A percentile compares a stretch with the other conserved stretches of the same genome.
phyloP scores from a whole-genome alignment of 2,329 filamentous ascomycete genomes.

The Fusarium aywerte region DNA sequence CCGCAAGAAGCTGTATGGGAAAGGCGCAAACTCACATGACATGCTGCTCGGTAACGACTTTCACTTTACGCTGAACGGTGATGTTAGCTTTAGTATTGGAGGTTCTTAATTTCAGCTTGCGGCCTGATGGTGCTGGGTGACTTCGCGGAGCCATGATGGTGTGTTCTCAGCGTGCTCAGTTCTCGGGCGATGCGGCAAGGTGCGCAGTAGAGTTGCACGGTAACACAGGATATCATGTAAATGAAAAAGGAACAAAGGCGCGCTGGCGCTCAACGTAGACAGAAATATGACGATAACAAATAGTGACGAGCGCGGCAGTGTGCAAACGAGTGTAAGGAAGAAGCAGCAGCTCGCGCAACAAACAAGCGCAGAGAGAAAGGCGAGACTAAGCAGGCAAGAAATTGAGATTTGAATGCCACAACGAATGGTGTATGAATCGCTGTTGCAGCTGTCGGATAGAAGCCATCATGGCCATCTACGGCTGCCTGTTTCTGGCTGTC shows the following conservation, averaged over 20 bases:
- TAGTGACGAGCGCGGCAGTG: background rate
- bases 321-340: constrained; percentile 3
- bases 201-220: constrained; percentile 9
- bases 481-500: constrained; percentile 27
- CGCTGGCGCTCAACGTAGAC: constrained; percentile 12
- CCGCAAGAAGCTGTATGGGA: constrained; percentile 2
- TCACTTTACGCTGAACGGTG: constrained; percentile 80
- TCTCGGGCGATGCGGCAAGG: constrained; percentile 5
- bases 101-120: constrained; percentile 4
- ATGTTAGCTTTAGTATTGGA: constrained; percentile 44
- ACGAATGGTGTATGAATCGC: background rate
- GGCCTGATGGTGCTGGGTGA: constrained; percentile 23
- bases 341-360: constrained; percentile 8
- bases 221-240: constrained; percentile 12
- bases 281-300: constrained; percentile 1
- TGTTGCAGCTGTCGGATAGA: constrained; percentile 14
- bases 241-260: background rate
- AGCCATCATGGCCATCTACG: constrained; percentile 23
- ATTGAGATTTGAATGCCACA: background rate
- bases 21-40: constrained; percentile 74
- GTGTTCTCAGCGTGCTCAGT: background rate
- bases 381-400: background rate
- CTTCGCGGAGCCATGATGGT: constrained; percentile 36
- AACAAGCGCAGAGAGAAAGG: background rate
- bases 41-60: constrained; percentile 91